A percentile compares a stretch with the other conserved stretches of the same genome.
Conservation (phyloP, 768 basidiomycete genomes). For the Mycena kentingensis region DNA sequence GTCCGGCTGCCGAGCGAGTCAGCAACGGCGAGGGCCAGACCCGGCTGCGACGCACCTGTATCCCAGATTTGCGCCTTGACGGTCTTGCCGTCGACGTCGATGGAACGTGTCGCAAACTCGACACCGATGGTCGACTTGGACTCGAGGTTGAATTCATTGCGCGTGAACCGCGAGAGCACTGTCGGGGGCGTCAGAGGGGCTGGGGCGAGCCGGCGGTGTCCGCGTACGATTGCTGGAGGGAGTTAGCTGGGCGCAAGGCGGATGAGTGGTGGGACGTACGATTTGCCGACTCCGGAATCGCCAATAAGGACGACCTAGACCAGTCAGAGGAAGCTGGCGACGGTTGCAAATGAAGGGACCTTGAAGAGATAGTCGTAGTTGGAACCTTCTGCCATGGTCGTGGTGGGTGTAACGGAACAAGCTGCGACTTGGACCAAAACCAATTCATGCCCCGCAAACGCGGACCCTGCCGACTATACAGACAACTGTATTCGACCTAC, state of each 20-base stretch:
- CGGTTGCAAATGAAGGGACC: slow-evolving; percentile 46
- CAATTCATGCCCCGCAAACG: background rate
- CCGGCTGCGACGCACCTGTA: slow-evolving; percentile 64
- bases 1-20: slow-evolving; percentile 68
- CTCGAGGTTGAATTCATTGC: slow-evolving; percentile 98
- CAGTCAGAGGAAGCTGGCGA: slow-evolving; percentile 13
- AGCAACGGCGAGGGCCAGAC: slow-evolving; percentile 3
- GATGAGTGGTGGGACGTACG: slow-evolving; percentile 61
- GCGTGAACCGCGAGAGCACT: slow-evolving; percentile 99
- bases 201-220: background rate
- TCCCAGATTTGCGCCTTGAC: slow-evolving; percentile 99
- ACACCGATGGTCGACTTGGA: slow-evolving; percentile 99
- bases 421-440: too few species aligned
- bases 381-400: slow-evolving; percentile 82
- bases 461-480: background rate
- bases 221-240: slow-evolving; percentile 37
- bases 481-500: background rate
- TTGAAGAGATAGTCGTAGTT: slow-evolving; percentile 99
- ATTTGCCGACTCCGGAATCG: slow-evolving; percentile 99
- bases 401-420: background rate
- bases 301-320: slow-evolving; percentile 94
- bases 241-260: slow-evolving; percentile 3
- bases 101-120: slow-evolving; percentile 95
- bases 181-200: slow-evolving; percentile 10
- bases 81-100: slow-evolving; percentile 94